These are phyloP conservation scores for Blastocystis sp. DNA, from an alignment of 352 stramenopile genomes.

Conservation along the genomic window DNA sequence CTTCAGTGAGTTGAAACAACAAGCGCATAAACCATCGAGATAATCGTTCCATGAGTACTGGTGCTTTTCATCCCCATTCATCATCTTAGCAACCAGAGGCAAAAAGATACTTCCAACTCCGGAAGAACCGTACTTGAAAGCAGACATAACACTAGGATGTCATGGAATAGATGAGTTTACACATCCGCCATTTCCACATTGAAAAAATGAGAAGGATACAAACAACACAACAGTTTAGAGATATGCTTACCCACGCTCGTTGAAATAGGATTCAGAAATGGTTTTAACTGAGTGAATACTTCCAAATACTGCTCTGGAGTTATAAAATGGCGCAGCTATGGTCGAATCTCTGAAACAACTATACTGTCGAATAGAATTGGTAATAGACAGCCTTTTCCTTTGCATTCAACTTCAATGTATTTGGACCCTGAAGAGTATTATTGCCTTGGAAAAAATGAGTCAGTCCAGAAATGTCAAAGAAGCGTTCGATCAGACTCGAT, in stretches of 20 bases:
- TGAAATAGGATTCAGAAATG: background rate
- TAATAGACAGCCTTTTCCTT: background rate
- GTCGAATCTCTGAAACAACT: background rate
- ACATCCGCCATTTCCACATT: background rate
- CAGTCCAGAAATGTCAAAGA: background rate
- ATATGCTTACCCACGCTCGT: background rate
- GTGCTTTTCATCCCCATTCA: background rate
- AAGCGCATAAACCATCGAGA: background rate
- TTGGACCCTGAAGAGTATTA: background rate
- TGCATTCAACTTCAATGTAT: background rate
- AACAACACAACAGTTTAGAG: background rate
- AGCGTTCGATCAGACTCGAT: background rate
- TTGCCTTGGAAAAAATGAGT: background rate
- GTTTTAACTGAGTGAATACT: background rate
- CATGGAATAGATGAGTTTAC: background rate
- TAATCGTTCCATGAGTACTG: background rate
- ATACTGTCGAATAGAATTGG: background rate
- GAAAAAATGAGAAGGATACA: conserved; percentile 50
- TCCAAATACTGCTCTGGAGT: conserved; percentile 2
- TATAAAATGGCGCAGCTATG: background rate
- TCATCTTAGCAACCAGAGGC: background rate
- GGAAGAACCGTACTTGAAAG: background rate
- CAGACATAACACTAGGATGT: background rate
- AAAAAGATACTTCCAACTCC: background rate
- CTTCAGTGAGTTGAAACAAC: too few species aligned